phyloP scores from a whole-genome alignment of 2,329 filamentous ascomycete genomes.

The Fusarium brachygibbosum region DNA sequence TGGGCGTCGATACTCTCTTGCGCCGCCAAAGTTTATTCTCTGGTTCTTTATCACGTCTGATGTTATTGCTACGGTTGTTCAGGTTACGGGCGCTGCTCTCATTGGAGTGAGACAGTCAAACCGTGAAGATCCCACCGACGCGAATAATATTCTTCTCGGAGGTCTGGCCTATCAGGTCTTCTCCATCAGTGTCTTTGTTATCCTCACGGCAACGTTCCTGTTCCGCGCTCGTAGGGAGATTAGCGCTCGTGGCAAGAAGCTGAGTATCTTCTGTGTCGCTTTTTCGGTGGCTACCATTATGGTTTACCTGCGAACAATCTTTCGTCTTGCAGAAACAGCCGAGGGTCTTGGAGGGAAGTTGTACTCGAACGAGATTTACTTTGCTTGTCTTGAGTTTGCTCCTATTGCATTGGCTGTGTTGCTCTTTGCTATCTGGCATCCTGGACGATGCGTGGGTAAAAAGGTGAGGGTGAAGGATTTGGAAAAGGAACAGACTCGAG shows the following conservation, averaged over 20 bases:
- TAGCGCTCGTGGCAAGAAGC: constrained; percentile 40
- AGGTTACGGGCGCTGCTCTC: constrained; percentile 67
- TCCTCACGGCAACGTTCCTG: constrained; percentile 59
- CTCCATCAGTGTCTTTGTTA: constrained; percentile 63
- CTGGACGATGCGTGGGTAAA: constrained; percentile 49
- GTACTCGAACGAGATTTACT: constrained; percentile 65
- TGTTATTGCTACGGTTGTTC: constrained; percentile 65
- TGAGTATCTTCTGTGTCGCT: constrained; percentile 57
- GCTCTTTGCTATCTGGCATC: constrained; percentile 56
- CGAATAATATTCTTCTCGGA: constrained; percentile 68
- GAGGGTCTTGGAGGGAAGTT: constrained; percentile 62
- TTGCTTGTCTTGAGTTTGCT: constrained; percentile 67
- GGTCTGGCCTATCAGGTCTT: constrained; percentile 69
- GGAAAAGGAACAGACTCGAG: constrained; percentile 34
- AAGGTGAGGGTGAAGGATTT: constrained; percentile 40
- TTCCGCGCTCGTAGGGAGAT: constrained; percentile 53
- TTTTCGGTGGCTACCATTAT: constrained; percentile 62
- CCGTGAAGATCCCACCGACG: constrained; percentile 62
- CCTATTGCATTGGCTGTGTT: constrained; percentile 65
- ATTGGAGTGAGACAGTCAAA: constrained; percentile 65
- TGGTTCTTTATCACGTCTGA: constrained; percentile 69
- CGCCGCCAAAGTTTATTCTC: constrained; percentile 63
- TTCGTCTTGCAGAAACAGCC: constrained; percentile 67
- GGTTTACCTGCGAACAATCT: constrained; percentile 66
- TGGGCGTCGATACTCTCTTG: constrained; percentile 58